A percentile compares a stretch with the other conserved stretches of the same genome.
Evolutionary conservation across 73 alveolate genomes (phyloP).

Genomic region (Paraurostyla sp.): DNA sequence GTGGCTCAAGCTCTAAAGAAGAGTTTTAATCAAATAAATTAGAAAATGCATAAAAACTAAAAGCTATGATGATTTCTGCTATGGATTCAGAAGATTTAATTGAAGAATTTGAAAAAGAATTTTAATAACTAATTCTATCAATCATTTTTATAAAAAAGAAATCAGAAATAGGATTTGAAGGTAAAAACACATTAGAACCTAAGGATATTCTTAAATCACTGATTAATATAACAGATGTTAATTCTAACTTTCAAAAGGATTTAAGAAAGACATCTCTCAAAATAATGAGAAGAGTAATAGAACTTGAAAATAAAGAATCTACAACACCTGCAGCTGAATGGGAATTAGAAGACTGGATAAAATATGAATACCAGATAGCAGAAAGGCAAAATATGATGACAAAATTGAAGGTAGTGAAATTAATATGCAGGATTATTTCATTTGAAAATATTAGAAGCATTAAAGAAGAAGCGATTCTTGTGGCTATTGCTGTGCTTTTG

Average conservation of each 20-base stretch:
- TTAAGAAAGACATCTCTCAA: constrained; percentile 33
- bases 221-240: constrained; percentile 26
- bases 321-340: constrained; percentile 68
- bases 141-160: constrained; percentile 52
- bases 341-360: constrained; percentile 72
- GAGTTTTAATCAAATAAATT: too few relatives aligned
- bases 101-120: constrained; percentile 59
- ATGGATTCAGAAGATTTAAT: background rate
- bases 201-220: constrained; percentile 47
- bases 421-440: constrained; percentile 53
- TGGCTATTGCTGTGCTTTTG: constrained; percentile 74
- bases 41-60: constrained; percentile 32
- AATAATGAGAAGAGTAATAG: constrained; percentile 56
- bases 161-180: constrained; percentile 66
- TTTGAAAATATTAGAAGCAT: constrained; percentile 33
- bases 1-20: too few relatives aligned
- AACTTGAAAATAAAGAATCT: constrained; percentile 53
- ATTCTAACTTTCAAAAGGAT: constrained; percentile 36
- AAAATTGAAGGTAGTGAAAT: constrained; percentile 32
- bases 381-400: constrained; percentile 57
- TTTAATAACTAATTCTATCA: constrained; percentile 35
- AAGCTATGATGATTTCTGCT: constrained; percentile 39
- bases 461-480: constrained; percentile 71
- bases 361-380: constrained; percentile 56
- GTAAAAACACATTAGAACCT: constrained; percentile 66